Base-by-base conservation (phyloP, 306 rosid genomes). In the Prunus fruticosa region DNA sequence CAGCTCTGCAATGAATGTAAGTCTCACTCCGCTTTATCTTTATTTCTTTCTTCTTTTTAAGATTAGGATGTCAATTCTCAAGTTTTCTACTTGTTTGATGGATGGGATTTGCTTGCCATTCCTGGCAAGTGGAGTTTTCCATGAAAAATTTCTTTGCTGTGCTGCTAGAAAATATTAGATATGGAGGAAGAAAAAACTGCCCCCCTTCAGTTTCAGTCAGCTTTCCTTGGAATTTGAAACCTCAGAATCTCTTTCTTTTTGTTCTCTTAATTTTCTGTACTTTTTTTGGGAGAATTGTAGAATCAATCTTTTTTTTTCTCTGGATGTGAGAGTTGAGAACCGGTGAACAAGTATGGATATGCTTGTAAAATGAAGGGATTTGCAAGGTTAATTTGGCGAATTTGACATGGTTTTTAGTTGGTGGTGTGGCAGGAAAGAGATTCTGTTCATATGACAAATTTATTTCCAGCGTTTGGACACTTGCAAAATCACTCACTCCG, bases 381-480 rank as follows among this genome's bases (percentile, higher is more conserved):
- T 43, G 34, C 60, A 7, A 56, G 45, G 47, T 43, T 73, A n/a
- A 43, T 77, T 84, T 50, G 51, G 72, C 49, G n/a, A 56, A 32
- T 76, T 38, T 52, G 25, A n/a, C 11, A 10, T 63, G 16, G 14
- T 20, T 9, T 74, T 58, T 76, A 23, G 28, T 69, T 61, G 6
- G 45, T 5, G 20, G 19, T 47, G 7, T 72, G 53, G 80, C 90
- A 92, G 92, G 96, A 85, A 74, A 86, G 96, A 69, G 95, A 88
- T 76, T 85, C 98, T 57, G 80, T 82, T 80, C 95, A 88, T 2
- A 84, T 89, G 88, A 77, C 81, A 6, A 89, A 73, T 57, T 71
- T 95, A 86, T 92, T 92, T 80, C 83, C 96, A 15, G 74, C 86
- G 47, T 92, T 91, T 81, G 96, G 97, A 76, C 93, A 85, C 19